Evolutionary conservation across 345 rosid genomes (phyloP), one percentile per base, ranked within the genome.

Genomic region (Stellera chamaejasme): DNA sequence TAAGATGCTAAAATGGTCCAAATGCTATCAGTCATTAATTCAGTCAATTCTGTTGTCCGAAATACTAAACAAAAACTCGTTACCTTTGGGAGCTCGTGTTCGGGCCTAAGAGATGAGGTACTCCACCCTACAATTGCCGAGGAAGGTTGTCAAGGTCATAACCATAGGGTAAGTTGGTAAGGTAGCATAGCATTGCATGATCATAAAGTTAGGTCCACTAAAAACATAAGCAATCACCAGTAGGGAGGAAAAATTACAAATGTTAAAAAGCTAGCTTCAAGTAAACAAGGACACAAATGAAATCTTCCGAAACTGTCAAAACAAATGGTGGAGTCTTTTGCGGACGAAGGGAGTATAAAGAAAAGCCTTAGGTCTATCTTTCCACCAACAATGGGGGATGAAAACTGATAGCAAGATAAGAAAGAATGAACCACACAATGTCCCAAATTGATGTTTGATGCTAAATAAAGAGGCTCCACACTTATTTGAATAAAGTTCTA

Each of bases 121-220:
- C 98, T 78, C 98, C 98, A 88, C 28, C 98, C 98, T 5, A 88
- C 98, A 49, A 91, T 64, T 59, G 75, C 96, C 88, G 58, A 42
- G 19, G 62, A 45, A 43, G 19, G 57, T 32, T 13, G n/a, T n/a
- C 67, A 62, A 36, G 13, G 39, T 49, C 75, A 60, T 25, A 60
- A 27, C 43, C 42, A 51, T 46, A n/a, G n/a, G n/a, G n/a, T n/a
- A n/a, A n/a, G n/a, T n/a, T n/a, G n/a, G n/a, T n/a, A n/a, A 45
- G 42, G 39, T 32, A 32, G 39, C 11, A 3, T n/a, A n/a, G n/a
- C n/a, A n/a, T 45, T 42, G 45, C 15, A 43, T 25, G 59, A n/a
- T n/a, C n/a, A 58, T 11, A 27, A 48, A 55, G 13, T 63, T 19
- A 54, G 39, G 46, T 43, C 36, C n/a, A 56, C 27, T 23, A 46